Evolutionary conservation across 768 basidiomycete species (phyloP).

Genomic region (Macrolepiota albuminosa): DNA sequence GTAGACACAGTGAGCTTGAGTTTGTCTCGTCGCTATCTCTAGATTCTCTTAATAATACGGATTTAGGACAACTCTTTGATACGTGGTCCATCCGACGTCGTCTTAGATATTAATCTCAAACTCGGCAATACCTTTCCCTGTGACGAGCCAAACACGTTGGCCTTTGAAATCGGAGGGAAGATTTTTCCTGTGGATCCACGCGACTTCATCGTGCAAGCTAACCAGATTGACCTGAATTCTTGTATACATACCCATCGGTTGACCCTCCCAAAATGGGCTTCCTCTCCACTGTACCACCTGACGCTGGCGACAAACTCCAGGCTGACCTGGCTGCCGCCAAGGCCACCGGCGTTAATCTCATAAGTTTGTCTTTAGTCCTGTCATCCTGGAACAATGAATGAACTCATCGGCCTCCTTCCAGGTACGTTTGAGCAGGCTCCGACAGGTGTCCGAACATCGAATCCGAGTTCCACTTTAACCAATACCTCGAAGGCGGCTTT

Average conservation of each 20-base stretch:
- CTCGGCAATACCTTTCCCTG: conserved; percentile 51
- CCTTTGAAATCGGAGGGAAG: conserved; percentile 65
- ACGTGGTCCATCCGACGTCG: conserved; percentile 67
- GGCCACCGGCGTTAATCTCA: conserved; percentile 28
- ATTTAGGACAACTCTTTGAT: conserved; percentile 70
- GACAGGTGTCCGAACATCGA: conserved; percentile 28
- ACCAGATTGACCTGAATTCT: conserved; percentile 27
- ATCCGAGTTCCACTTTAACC: conserved; percentile 14
- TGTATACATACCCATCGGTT: conserved; percentile 59
- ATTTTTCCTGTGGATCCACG: conserved; percentile 73
- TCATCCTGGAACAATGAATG: background rate
- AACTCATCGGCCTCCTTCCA: background rate
- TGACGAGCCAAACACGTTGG: conserved; percentile 52
- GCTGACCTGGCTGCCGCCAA: conserved; percentile 23
- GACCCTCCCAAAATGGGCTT: conserved; percentile 70
- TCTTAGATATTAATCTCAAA: conserved; percentile 38
- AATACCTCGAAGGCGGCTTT: background rate
- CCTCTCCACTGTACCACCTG: conserved; percentile 60
- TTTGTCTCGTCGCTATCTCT: background rate
- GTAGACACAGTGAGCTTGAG: conserved; percentile 60
- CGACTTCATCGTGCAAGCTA: conserved; percentile 53
- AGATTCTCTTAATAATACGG: background rate
- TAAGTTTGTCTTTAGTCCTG: conserved; percentile 22
- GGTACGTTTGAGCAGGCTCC: conserved; percentile 30
- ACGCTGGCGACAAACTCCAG: conserved; percentile 37